A percentile compares a stretch with the other conserved stretches of the same genome.
Conservation (phyloP, 768 basidiomycete species). For the Lactarius vividus region DNA sequence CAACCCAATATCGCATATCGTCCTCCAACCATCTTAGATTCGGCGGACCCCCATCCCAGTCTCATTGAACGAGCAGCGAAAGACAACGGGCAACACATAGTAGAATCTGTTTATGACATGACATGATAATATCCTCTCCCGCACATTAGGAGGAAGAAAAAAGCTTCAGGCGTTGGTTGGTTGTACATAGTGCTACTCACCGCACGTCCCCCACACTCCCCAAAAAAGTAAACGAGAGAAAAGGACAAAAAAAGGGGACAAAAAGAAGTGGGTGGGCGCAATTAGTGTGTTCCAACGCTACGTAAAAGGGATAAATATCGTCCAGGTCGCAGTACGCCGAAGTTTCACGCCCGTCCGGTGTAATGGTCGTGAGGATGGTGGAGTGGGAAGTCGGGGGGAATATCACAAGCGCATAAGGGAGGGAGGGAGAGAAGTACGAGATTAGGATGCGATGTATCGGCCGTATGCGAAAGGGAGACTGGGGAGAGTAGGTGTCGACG, state of each 20-base stretch:
- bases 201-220: not conserved
- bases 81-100: not conserved
- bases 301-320: conserved; percentile 11
- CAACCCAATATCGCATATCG: too few species aligned
- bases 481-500: not conserved
- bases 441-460: conserved; percentile 14
- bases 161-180: not conserved
- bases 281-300: conserved; percentile 17
- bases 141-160: not conserved
- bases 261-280: not conserved
- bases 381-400: not conserved
- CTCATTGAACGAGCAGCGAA: not conserved
- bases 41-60: too few species aligned
- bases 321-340: not conserved
- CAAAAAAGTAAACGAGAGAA: not conserved
- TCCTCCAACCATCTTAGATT: too few species aligned
- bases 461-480: not conserved
- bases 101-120: not conserved
- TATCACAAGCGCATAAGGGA: conserved; percentile 17
- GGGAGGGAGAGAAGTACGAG: conserved; percentile 1
- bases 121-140: not conserved
- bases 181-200: conserved; percentile 1
- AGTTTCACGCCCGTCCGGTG: conserved; percentile 10
- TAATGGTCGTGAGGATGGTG: not conserved
- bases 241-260: not conserved